Evolutionary conservation across 73 alveolate genomes (phyloP), one percentile per base, ranked within the genome.

Genomic region (Strombidium stylifer): DNA sequence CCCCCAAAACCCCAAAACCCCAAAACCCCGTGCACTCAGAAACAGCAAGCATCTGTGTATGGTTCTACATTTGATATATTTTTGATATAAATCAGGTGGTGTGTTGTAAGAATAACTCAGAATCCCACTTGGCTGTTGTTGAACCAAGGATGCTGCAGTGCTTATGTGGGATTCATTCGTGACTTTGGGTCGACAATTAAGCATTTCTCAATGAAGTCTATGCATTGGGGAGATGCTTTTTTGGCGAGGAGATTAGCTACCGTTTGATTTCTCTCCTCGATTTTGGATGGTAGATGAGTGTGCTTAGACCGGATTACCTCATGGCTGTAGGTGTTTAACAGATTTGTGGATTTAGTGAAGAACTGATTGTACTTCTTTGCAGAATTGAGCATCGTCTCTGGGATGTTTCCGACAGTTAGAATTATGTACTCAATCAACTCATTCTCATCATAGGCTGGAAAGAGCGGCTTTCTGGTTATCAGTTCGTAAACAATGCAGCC

Each of bases 401-500:
- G 58, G 14, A 77, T 76, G 12, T 15, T 12, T 1, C 85, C 85
- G 15, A 71, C 2, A 39, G 59, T 59, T 51, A 49, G 50, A 1
- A 71, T 7, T 12, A 71, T 36, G 20, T 34, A 41, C 26, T 45
- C 68, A 15, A 71, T 12, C 20, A 59, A 28, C 52, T 71, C 85
- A 18, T 58, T 46, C 23, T 71, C 85, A 45, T 57, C 74, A 10
- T 15, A 47, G 1, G 77, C 85, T 15, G 76, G 77, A 36, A 71
- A 71, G 14, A 71, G 48, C 11, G 85, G 85, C 12, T 59, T 10
- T 1, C 69, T 65, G 26, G 53, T 58, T 14, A 19, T 26, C 5
- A 71, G 37, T 41, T 71, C 85, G 27, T 76, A 76, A 3, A 44
- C 49, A 4, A 71, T 55, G 44, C 85, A 71, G 1, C 85, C 85